Evolutionary conservation across 495 filamentous ascomycete genomes (phyloP), one percentile per base, ranked within the genome.

Genomic region (Sporormia fimetaria): DNA sequence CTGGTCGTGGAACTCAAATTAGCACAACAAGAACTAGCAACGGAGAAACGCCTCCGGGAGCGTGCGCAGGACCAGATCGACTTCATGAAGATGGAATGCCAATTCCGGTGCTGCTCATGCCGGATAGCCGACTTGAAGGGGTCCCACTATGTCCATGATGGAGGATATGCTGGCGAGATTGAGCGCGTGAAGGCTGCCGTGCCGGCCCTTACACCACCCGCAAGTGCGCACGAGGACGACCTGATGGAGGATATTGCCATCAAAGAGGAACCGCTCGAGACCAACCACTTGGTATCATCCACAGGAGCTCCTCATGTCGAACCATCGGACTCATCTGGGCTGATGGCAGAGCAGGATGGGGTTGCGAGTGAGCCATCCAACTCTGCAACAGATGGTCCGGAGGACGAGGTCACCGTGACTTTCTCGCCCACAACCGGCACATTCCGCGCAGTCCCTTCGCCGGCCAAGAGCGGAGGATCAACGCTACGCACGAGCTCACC

Each of bases 31-130:
- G 67, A 76, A 9, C 70, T 85, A 29, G 58, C 73, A 27, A 69
- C 64, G 55, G 82, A 90, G 63, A 75, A 67, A 54, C 72, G 71
- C 37, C 64, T 75, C 29, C 72, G 83, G 31, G 63, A 71, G 22
- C 67, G 78, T 11, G 80, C 82, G 0, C 70, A 86, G 41, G 79
- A 82, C 10, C 74, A 78, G 50, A 63, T 87, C 18, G 71, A 87
- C n/a, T 93, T 86, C 56, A 63, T 94, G 66, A 74, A 81, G 49
- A 70, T 81, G 44, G 83, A 93, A 57, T 92, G 86, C 58, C 70
- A 76, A 32, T 75, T 88, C 41, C 70, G 72, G 40, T 72, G 72
- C 57, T 90, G 83, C 62, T 61, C 75, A 1, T 83, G 78, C 55
- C 66, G 74, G 26, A 41, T 74, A 33, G 69, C 70, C 3, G 72